Base-by-base conservation (phyloP, 805 yeast genomes). In the Starmerella bombi region DNA sequence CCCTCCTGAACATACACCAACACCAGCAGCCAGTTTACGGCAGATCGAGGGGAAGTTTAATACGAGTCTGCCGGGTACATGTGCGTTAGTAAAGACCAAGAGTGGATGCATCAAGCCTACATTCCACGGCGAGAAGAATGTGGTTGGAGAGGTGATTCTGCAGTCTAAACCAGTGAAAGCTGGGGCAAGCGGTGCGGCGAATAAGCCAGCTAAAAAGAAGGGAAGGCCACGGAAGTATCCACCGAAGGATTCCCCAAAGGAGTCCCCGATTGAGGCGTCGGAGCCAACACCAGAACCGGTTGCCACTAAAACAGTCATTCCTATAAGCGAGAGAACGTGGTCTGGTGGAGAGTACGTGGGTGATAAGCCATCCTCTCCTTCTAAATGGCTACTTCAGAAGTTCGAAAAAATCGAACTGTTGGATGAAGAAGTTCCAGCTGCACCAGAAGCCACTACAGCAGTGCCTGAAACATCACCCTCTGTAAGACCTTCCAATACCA, bases 61-160 rank as follows among this genome's bases (percentile, higher is more conserved):
- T 2, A 15, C 14, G 2, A 44, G 42, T 2, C 18, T 45, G 1
- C 42, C 44, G 1, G 55, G 55, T 2, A 32, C 29, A 2, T 38
- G 46, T 19, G 14, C 41, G 3, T 28, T 52, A 1, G 29, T 45
- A 4, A 29, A 36, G n/a, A 32, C 43, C 2, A 19, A 20, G 3
- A 32, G 36, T 14, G 52, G 52, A 23, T 22, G 15, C 14, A 35
- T 40, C 9, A 32, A 32, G 21, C 52, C 57, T 1, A 34, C 42
- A 8, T 56, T 54, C 35, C 56, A 54, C 31, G 59, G 60, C 14
- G 58, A 54, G 5, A 42, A 20, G 3, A n/a, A n/a, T n/a, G 34
- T 28, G 12, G 17, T 23, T 0, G 50, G 45, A 7, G 44, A 42
- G 10, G 22, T 45, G 9, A 17, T 47, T 9, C 25, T 43, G 12